These are phyloP conservation scores for Apiospora hydei DNA, from an alignment of 2,329 filamentous ascomycete genomes.

Conservation along the genomic window DNA sequence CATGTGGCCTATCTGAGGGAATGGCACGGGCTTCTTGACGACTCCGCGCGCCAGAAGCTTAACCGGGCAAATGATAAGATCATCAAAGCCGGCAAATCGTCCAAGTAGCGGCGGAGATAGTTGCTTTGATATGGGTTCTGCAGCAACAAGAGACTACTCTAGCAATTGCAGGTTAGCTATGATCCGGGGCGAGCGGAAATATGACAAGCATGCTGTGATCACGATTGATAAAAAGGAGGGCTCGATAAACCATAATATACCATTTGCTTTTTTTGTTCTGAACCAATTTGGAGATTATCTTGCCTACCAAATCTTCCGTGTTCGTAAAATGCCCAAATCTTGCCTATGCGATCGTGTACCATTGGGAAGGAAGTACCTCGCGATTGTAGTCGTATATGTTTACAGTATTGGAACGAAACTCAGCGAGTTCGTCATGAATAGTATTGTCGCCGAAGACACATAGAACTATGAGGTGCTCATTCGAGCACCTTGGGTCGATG, in stretches of 20 bases:
- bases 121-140: background rate
- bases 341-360: background rate
- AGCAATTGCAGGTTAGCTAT: background rate
- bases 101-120: slow-evolving; percentile 17
- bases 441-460: background rate
- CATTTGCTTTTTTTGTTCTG: slow-evolving; percentile 16
- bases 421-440: background rate
- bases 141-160: background rate
- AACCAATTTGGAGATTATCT: background rate
- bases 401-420: rapidly evolving
- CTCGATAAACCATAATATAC: slow-evolving; percentile 10
- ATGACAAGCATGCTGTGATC: background rate
- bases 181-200: background rate
- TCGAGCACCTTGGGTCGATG: background rate
- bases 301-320: background rate
- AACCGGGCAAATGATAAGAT: slow-evolving; percentile 54
- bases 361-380: background rate
- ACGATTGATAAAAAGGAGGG: background rate
- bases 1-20: slow-evolving; percentile 57
- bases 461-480: background rate
- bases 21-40: slow-evolving; percentile 59
- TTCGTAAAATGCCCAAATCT: background rate
- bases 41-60: slow-evolving; percentile 53
- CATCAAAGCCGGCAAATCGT: slow-evolving; percentile 34
- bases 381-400: no score